Evolutionary conservation across 1,284 basidiomycete genomes (phyloP).

Genomic region (Vanrija sp.): DNA sequence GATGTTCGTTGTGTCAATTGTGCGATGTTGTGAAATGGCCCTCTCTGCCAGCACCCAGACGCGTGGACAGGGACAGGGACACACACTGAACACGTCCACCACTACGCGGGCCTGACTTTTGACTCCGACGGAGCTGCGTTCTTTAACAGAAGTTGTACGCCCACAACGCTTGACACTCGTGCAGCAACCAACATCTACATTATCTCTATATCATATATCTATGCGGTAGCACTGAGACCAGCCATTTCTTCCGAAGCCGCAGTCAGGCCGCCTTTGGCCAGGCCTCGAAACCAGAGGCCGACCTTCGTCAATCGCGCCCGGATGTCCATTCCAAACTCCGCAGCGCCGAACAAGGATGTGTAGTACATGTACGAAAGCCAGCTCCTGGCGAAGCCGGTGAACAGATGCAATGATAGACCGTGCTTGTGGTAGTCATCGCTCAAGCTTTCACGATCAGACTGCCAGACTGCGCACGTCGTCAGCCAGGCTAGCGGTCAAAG

Average conservation of each 20-base stretch:
- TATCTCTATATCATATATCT: background rate
- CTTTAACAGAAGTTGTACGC: background rate
- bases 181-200: background rate
- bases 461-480: slow-evolving; percentile 65
- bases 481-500: background rate
- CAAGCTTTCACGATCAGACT: slow-evolving; percentile 57
- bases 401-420: slow-evolving; percentile 25
- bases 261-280: slow-evolving; percentile 33
- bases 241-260: slow-evolving; percentile 38
- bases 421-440: slow-evolving; percentile 3
- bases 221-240: slow-evolving; percentile 22
- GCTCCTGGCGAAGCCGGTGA: slow-evolving; percentile 14
- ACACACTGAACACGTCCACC: too few species aligned
- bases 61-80: too few species aligned
- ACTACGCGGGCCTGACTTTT: too few species aligned
- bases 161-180: background rate
- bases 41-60: too few species aligned
- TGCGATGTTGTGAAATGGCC: background rate
- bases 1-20: background rate
- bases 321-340: slow-evolving; percentile 59
- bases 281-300: slow-evolving; percentile 59
- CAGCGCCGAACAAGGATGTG: slow-evolving; percentile 30
- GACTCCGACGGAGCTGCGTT: too few species aligned
- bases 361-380: slow-evolving; percentile 32
- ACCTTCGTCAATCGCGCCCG: slow-evolving; percentile 61